phyloP scores from a whole-genome alignment of 371 early-diverging fungal species.

The Circinella minor region DNA sequence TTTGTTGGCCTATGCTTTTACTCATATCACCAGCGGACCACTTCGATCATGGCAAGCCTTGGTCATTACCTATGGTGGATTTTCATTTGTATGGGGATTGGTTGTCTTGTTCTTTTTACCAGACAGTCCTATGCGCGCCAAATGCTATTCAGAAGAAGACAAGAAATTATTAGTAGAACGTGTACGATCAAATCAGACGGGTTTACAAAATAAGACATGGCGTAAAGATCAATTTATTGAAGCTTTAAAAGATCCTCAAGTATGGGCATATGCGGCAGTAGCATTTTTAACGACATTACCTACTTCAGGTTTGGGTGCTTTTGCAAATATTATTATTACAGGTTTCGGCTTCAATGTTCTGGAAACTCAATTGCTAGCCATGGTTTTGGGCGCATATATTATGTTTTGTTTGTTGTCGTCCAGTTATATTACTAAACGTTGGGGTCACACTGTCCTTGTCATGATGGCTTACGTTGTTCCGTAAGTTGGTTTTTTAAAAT shows the following conservation, averaged over 20 bases:
- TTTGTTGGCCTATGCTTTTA: slow-evolving; percentile 31
- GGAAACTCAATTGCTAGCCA: slow-evolving; percentile 32
- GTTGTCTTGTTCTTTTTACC: slow-evolving; percentile 24
- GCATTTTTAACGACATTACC: slow-evolving; percentile 28
- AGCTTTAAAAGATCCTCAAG: slow-evolving; percentile 30
- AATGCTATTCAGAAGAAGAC: slow-evolving; percentile 33
- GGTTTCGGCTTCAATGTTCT: slow-evolving; percentile 30
- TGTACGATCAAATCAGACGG: slow-evolving; percentile 30
- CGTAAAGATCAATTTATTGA: slow-evolving; percentile 29
- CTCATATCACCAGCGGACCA: slow-evolving; percentile 28
- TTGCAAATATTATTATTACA: slow-evolving; percentile 29
- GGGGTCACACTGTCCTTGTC: slow-evolving; percentile 20
- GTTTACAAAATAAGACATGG: slow-evolving; percentile 25
- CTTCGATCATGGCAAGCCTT: slow-evolving; percentile 33
- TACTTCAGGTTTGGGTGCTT: slow-evolving; percentile 29
- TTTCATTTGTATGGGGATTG: slow-evolving; percentile 27
- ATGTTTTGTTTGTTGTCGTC: slow-evolving; percentile 24
- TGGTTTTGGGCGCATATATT: slow-evolving; percentile 33
- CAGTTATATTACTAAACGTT: slow-evolving; percentile 23
- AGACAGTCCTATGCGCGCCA: slow-evolving; percentile 35
- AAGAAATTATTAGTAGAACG: slow-evolving; percentile 31
- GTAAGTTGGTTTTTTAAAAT: slow-evolving; percentile 12
- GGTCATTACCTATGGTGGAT: slow-evolving; percentile 26
- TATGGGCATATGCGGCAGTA: slow-evolving; percentile 25
- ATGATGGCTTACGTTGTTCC: slow-evolving; percentile 28